Conservation (phyloP, 2,329 filamentous ascomycete genomes). For the Pestalotiopsis sp. region DNA sequence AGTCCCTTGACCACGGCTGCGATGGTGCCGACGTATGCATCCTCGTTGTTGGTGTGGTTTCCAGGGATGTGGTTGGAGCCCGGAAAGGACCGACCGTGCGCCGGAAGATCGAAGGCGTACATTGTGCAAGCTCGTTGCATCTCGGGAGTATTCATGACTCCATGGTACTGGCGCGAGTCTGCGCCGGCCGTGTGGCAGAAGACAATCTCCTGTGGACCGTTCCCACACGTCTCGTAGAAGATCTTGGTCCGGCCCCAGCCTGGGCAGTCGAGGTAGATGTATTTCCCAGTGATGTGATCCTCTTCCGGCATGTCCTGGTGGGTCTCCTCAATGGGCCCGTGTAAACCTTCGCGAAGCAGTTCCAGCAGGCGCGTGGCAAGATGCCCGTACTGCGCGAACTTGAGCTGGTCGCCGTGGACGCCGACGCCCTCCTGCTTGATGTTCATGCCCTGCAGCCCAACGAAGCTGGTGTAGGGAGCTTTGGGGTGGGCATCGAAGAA, state of each 20-base stretch:
- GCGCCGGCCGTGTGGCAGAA: conserved; percentile 48
- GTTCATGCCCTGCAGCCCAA: conserved; percentile 29
- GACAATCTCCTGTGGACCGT: conserved; percentile 45
- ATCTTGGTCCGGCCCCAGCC: conserved; percentile 50
- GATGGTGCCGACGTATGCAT: conserved; percentile 46
- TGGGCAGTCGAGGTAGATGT: conserved; percentile 46
- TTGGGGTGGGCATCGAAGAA: conserved; percentile 7
- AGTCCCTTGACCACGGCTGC: conserved; percentile 44
- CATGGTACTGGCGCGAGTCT: conserved; percentile 51
- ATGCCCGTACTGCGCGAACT: conserved; percentile 41
- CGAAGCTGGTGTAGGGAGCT: conserved; percentile 5
- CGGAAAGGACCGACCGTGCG: conserved; percentile 49
- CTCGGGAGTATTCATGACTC: conserved; percentile 49
- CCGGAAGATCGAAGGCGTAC: conserved; percentile 51
- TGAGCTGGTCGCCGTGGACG: conserved; percentile 45
- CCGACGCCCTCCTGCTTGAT: conserved; percentile 50
- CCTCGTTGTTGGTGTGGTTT: conserved; percentile 49
- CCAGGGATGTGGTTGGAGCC: conserved; percentile 40
- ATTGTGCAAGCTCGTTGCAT: conserved; percentile 50
- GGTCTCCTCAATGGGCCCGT: conserved; percentile 43
- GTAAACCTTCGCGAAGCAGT: conserved; percentile 46
- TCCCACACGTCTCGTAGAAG: conserved; percentile 49
- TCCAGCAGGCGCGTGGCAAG: conserved; percentile 47
- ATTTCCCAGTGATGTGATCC: conserved; percentile 47
- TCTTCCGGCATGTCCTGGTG: conserved; percentile 35